Base-by-base conservation (phyloP, 2,329 filamentous ascomycete species). In the Thermomyces lanuginosus region DNA sequence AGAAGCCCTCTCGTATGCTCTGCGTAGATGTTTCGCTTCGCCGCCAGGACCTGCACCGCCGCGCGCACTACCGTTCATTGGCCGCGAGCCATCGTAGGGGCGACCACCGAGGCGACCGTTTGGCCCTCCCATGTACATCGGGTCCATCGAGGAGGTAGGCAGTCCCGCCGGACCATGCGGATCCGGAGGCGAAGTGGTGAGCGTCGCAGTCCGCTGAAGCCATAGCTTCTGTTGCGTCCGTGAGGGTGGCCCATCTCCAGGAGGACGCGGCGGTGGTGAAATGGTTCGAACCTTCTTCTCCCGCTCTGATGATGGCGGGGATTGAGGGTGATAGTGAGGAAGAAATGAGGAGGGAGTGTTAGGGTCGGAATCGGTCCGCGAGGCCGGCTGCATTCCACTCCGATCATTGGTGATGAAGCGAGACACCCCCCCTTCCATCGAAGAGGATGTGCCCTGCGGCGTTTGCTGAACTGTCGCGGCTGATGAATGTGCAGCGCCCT, bases 171-270 rank as follows among this genome's bases (percentile, higher is more conserved):
- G 36, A 13, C 49, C 51, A 41, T 53, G 49, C 8, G 38, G 33
- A 31, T 57, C 53, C 4, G 54, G 53, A 10, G 56, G 53, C 4
- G 57, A 59, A 24, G 55, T 57, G 16, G 56, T 56, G 9, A 58
- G 39, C 7, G 53, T 45, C 13, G 56, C 55, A 7, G 56, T 58
- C 23, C 57, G 50, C 32, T 61, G 56, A 21, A 61, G 45, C 52
- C 58, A 60, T 8, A 61, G 47, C 33, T 58, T 59, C 35, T 61
- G 58, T 34, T 61, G 56, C 4, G 58, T 61, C 26, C 58, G 49
- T n/a, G 58, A 61, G 10, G 45, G 48, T 5, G 51, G 45, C 26
- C 56, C 51, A n/a, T 40, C 36, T n/a, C 48, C 48, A 4, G 41
- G 41, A n/a, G 44, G 46, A 8, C 48, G 42, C 5, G 46, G 39